Evolutionary conservation across 495 filamentous ascomycete genomes (phyloP).

Genomic region (Bryoglossum gracile): DNA sequence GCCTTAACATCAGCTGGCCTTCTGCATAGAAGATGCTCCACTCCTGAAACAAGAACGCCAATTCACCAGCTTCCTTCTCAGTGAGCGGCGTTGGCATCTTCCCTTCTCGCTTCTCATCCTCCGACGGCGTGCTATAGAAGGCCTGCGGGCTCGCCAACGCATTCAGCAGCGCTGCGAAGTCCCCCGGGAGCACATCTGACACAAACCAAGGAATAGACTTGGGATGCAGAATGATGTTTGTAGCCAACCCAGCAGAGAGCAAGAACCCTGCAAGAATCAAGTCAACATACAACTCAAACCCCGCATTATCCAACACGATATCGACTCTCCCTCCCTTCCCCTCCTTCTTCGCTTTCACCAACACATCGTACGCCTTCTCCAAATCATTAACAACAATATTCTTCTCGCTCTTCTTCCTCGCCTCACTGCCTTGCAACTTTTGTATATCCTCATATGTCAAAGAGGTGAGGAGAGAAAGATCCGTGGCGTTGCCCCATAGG

Average conservation of each 20-base stretch:
- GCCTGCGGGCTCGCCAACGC: constrained; percentile 63
- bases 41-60: constrained; percentile 70
- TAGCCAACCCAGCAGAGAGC: constrained; percentile 72
- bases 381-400: constrained; percentile 89
- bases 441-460: constrained; percentile 95
- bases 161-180: constrained; percentile 73
- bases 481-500: constrained; percentile 96
- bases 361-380: constrained; percentile 57
- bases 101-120: constrained; percentile 52
- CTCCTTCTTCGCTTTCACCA: constrained; percentile 59
- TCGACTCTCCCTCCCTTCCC: constrained; percentile 60
- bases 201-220: constrained; percentile 98
- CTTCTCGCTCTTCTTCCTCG: constrained; percentile 72
- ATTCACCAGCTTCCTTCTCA: constrained; percentile 56
- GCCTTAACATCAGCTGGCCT: constrained; percentile 69
- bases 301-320: constrained; percentile 92
- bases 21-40: constrained; percentile 76
- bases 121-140: constrained; percentile 68
- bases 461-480: constrained; percentile 81
- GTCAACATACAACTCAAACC: constrained; percentile 94
- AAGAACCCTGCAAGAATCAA: constrained; percentile 86
- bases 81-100: constrained; percentile 50
- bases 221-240: constrained; percentile 80
- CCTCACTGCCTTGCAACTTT: constrained; percentile 82
- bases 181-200: constrained; percentile 79